These are phyloP conservation scores for Globisporangium uncinulatum DNA, from an alignment of 352 stramenopile species.

Conservation along the genomic window DNA sequence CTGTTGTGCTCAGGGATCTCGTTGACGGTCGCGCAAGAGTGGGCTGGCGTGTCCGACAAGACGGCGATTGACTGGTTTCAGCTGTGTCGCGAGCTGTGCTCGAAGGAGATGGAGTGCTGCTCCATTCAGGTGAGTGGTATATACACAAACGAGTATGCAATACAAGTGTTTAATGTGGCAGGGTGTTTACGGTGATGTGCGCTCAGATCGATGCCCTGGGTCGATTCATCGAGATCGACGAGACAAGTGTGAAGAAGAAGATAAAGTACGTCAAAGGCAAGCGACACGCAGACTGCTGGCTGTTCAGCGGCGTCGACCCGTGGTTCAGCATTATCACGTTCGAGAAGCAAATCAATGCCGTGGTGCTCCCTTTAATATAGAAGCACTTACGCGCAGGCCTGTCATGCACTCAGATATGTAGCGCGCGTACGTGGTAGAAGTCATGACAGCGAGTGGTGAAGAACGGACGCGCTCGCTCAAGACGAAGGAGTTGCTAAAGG, in stretches of 20 bases:
- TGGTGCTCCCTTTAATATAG: not conserved
- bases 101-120: not conserved
- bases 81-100: not conserved
- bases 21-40: not conserved
- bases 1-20: not conserved
- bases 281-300: not conserved
- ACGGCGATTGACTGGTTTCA: not conserved
- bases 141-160: too few relatives aligned
- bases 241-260: conserved; percentile 3
- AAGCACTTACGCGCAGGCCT: not conserved
- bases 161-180: too few relatives aligned
- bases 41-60: not conserved
- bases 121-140: not conserved
- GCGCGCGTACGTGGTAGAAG: not conserved
- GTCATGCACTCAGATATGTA: not conserved
- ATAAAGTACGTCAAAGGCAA: not conserved
- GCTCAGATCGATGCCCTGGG: not conserved
- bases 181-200: too few relatives aligned
- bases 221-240: not conserved
- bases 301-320: not conserved
- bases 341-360: not conserved
- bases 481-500: not conserved
- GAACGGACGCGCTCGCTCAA: not conserved
- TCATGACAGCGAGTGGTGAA: not conserved
- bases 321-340: not conserved